A percentile compares a stretch with the other conserved stretches of the same genome.
phyloP scores from a whole-genome alignment of 176 grass and related monocot genomes.

The Eremochloa ophiuroides region DNA sequence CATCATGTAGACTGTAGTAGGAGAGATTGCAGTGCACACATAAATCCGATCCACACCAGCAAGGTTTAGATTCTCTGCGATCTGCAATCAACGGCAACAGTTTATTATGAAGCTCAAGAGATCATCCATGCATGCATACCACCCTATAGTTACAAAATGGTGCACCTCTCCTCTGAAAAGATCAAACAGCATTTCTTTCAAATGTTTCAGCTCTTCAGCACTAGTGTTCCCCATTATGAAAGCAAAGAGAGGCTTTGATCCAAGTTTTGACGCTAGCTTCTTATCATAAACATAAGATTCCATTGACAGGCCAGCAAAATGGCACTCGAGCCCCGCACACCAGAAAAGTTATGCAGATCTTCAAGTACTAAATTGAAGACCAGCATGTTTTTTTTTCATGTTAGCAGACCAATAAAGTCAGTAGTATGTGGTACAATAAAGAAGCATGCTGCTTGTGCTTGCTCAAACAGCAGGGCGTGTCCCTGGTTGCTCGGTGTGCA shows the following conservation, averaged over 20 bases:
- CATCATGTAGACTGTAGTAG: slow-evolving; percentile 66
- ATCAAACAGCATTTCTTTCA: slow-evolving; percentile 94
- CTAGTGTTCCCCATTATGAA: slow-evolving; percentile 83
- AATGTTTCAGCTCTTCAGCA: slow-evolving; percentile 73
- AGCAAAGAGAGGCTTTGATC: slow-evolving; percentile 94
- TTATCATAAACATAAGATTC: slow-evolving; percentile 83
- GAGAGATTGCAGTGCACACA: slow-evolving; percentile 75
- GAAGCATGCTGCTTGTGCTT: too few species aligned
- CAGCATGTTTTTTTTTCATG: too few species aligned
- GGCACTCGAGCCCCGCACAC: too few species aligned
- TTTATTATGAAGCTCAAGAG: not conserved
- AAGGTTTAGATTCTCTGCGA: slow-evolving; percentile 88
- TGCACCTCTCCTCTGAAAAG: slow-evolving; percentile 84
- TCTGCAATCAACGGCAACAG: slow-evolving; percentile 40
- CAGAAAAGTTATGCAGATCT: too few species aligned
- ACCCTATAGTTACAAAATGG: not conserved
- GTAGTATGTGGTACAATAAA: too few species aligned
- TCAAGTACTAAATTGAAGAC: too few species aligned
- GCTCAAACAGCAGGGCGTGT: too few species aligned
- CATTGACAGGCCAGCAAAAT: too few species aligned
- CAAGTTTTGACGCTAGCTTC: slow-evolving; percentile 72
- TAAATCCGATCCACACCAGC: slow-evolving; percentile 72
- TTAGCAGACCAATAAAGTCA: too few species aligned
- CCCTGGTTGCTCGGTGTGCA: too few species aligned
- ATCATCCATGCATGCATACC: not conserved